These are phyloP conservation scores for Auricularia heimuer DNA, from an alignment of 768 basidiomycete species.

Conservation along the genomic window DNA sequence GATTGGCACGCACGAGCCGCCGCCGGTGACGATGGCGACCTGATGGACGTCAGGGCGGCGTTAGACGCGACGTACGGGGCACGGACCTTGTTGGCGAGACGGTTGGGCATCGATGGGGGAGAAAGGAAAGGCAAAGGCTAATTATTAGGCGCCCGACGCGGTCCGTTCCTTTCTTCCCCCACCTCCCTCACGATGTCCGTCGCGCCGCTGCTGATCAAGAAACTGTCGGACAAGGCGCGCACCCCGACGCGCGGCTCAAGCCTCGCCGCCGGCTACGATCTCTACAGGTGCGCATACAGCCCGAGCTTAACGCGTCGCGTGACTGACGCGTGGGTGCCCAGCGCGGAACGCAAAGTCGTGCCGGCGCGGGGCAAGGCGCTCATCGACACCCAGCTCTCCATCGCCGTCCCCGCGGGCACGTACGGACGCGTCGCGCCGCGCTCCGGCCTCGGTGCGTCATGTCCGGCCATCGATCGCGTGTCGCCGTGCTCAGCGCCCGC, in stretches of 20 bases:
- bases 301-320: neutral
- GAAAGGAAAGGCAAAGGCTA: too few species aligned
- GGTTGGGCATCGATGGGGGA: conserved; percentile 38
- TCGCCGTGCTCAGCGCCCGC: conserved; percentile 3
- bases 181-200: conserved; percentile 16
- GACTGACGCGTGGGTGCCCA: conserved; percentile 20
- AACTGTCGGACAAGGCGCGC: conserved; percentile 69
- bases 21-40: conserved; percentile 80
- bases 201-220: conserved; percentile 67
- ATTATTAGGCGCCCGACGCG: neutral
- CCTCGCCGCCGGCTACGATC: conserved; percentile 88
- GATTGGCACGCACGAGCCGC: conserved; percentile 58
- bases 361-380: conserved; percentile 89
- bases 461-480: neutral
- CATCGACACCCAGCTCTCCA: conserved; percentile 82
- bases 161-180: neutral
- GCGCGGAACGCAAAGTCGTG: conserved; percentile 75
- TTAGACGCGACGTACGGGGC: conserved; percentile 8
- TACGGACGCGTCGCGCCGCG: conserved; percentile 96
- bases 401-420: conserved; percentile 87
- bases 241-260: conserved; percentile 81
- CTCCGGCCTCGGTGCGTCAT: conserved; percentile 75
- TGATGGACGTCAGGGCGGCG: conserved; percentile 18
- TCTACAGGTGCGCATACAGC: conserved; percentile 64
- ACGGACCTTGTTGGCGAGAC: conserved; percentile 54